Conservation (phyloP, 2,329 filamentous ascomycete species). For the Berkeleyomyces basicola region DNA sequence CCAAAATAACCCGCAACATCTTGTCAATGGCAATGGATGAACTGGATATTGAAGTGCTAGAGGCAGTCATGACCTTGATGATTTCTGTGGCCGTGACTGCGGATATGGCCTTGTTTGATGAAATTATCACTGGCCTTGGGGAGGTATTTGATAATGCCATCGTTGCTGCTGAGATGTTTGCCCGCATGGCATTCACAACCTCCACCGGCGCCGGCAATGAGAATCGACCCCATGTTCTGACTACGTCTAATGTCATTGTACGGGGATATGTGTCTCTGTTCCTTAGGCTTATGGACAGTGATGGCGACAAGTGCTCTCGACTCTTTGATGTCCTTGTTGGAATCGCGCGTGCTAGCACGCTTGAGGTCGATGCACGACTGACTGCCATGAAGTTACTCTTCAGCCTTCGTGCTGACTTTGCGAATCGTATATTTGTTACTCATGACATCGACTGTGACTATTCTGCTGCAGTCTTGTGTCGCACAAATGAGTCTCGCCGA, state of each 20-base stretch:
- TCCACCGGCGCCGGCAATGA: constrained; percentile 15
- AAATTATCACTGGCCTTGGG: constrained; percentile 23
- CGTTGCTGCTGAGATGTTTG: constrained; percentile 1
- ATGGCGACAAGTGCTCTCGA: constrained; percentile 45
- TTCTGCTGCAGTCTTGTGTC: constrained; percentile 54
- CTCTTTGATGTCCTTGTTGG: constrained; percentile 47
- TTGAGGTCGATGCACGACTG: constrained; percentile 52
- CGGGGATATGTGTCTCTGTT: constrained; percentile 62
- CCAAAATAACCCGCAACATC: constrained; percentile 42
- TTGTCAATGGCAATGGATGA: constrained; percentile 46
- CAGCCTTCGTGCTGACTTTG: constrained; percentile 66
- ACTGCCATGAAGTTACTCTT: constrained; percentile 66
- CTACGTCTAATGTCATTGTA: constrained; percentile 53
- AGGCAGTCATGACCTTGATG: constrained; percentile 47
- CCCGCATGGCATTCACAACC: constrained; percentile 15
- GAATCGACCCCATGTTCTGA: constrained; percentile 21
- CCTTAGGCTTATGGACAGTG: constrained; percentile 50
- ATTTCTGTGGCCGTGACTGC: constrained; percentile 46
- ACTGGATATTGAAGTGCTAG: constrained; percentile 45
- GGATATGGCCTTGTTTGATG: constrained; percentile 40
- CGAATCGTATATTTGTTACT: constrained; percentile 57
- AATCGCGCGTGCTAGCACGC: constrained; percentile 42
- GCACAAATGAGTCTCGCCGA: constrained; percentile 38
- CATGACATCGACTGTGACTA: constrained; percentile 54
- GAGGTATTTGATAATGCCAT: constrained; percentile 11